Percentiles rank a stretch among this genome's conserved stretches.
Evolutionary conservation across 352 stramenopile genomes (phyloP).

Genomic region (Globisporangium nunn): DNA sequence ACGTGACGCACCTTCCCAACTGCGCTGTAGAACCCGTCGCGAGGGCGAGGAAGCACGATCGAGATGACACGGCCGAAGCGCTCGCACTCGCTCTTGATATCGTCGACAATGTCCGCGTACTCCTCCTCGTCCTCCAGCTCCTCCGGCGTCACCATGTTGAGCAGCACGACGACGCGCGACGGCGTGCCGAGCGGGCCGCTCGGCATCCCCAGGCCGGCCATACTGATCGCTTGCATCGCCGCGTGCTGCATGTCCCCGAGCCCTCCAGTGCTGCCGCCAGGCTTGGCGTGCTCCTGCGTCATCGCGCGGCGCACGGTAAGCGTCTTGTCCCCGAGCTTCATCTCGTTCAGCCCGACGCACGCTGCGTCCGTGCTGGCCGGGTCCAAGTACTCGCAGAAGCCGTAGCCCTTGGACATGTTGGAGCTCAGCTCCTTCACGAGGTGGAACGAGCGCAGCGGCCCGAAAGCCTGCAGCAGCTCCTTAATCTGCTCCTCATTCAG

Average conservation of each 20-base stretch:
- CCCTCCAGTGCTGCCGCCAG: constrained; percentile 41
- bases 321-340: constrained; percentile 90
- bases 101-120: constrained; percentile 92
- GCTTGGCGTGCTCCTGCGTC: constrained; percentile 66
- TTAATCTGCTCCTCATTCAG: constrained; percentile 93
- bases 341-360: constrained; percentile 93
- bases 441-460: constrained; percentile 92
- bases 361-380: constrained; percentile 87
- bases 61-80: constrained; percentile 81
- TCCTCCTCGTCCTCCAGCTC: constrained; percentile 95
- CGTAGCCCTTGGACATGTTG: constrained; percentile 95
- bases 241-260: constrained; percentile 47
- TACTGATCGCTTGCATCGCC: constrained; percentile 59
- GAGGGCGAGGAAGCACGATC: constrained; percentile 68
- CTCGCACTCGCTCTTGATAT: constrained; percentile 95
- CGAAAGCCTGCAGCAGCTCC: constrained; percentile 94
- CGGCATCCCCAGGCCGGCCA: constrained; percentile 46
- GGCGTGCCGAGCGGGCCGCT: constrained; percentile 50
- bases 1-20: constrained; percentile 48
- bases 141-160: constrained; percentile 97
- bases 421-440: constrained; percentile 92
- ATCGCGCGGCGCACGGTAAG: constrained; percentile 87
- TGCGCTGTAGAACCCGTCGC: constrained; percentile 42
- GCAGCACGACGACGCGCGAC: constrained; percentile 89
- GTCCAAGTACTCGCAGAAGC: constrained; percentile 97